phyloP scores from a whole-genome alignment of 2,329 filamentous ascomycete genomes.

The Tothia fuscella region DNA sequence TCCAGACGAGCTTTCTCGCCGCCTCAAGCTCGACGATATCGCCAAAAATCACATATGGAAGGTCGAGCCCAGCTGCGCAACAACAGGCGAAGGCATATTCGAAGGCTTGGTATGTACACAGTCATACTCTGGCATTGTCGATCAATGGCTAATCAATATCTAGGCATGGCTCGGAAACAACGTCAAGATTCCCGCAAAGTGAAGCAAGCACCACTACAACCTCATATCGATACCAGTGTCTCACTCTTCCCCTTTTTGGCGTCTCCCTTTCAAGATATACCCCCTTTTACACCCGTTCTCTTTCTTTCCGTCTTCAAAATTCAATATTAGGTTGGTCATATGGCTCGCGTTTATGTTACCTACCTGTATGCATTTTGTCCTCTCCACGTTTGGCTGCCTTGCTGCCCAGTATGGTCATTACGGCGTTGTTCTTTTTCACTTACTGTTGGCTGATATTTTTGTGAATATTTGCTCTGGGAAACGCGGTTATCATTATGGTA shows the following conservation, averaged over 20 bases:
- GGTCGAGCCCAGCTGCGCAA: constrained; percentile 42
- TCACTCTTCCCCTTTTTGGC: too few species aligned
- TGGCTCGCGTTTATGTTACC: not conserved
- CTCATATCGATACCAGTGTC: not conserved
- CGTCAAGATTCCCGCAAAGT: constrained; percentile 34
- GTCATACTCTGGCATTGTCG: not conserved
- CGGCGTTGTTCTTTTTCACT: too few species aligned
- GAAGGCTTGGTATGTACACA: constrained; percentile 32
- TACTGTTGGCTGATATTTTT: too few species aligned
- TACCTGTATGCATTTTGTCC: too few species aligned
- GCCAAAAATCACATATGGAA: constrained; percentile 43
- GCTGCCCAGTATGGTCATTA: too few species aligned
- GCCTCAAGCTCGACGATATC: constrained; percentile 35
- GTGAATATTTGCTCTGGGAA: too few species aligned
- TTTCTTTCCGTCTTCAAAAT: not conserved
- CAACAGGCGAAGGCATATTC: constrained; percentile 41
- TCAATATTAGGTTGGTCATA: not conserved
- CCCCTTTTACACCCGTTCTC: too few species aligned
- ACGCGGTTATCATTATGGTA: too few species aligned
- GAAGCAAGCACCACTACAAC: not conserved
- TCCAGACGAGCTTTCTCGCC: constrained; percentile 38
- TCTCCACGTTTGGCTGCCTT: too few species aligned
- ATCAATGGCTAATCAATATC: not conserved
- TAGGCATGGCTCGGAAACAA: constrained; percentile 39
- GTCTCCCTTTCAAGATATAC: too few species aligned